phyloP scores from a whole-genome alignment of 345 rosid species.

The Durio zibethinus region DNA sequence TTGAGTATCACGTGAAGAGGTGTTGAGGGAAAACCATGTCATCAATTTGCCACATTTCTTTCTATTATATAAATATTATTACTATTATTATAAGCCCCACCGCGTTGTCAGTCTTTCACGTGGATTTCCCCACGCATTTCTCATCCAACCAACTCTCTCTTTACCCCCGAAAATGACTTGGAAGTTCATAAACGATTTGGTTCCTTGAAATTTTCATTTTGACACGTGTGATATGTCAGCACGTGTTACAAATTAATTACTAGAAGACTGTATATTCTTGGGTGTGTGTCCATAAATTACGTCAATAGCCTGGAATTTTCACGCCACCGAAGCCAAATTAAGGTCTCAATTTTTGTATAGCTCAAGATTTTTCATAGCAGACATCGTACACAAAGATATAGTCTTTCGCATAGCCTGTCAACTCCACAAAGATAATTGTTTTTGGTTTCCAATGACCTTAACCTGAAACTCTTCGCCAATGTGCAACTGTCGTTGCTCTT shows the following conservation, averaged over 20 bases:
- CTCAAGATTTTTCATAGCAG: not conserved
- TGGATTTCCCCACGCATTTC: conserved; percentile 17
- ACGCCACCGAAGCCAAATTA: not conserved
- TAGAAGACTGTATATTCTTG: not conserved
- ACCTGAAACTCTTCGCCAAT: not conserved
- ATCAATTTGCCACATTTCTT: not conserved
- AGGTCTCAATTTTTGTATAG: not conserved
- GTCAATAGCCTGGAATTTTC: not conserved
- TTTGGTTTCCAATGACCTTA: conserved; percentile 5
- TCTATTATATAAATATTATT: not conserved
- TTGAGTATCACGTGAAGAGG: conserved; percentile 13
- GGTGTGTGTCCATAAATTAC: not conserved
- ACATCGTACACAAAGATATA: not conserved
- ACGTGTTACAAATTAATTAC: not conserved
- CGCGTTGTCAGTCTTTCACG: conserved; percentile 23
- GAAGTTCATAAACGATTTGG: not conserved
- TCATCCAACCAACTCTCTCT: not conserved
- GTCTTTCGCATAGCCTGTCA: conserved; percentile 5
- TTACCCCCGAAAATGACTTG: not conserved
- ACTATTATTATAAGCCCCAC: not conserved
- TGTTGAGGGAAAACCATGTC: conserved; percentile 13
- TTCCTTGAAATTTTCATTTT: not conserved
- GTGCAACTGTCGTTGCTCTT: not conserved
- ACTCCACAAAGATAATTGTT: not conserved
- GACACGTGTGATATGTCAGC: not conserved